Evolutionary conservation across 495 filamentous ascomycete species (phyloP), one percentile per base, ranked within the genome.

Genomic region (Bryoglossum gracile): DNA sequence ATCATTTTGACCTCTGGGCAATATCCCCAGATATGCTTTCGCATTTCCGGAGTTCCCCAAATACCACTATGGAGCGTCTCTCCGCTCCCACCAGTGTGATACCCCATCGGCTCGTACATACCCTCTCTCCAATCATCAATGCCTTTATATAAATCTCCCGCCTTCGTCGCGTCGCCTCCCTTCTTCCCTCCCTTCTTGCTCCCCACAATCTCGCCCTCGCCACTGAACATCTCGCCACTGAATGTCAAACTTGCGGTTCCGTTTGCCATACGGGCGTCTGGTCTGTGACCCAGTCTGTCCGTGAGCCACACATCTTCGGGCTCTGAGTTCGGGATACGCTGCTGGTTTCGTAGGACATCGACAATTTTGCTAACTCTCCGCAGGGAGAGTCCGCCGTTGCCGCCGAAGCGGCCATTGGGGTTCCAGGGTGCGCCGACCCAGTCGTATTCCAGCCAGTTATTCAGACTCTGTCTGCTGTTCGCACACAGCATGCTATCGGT

Each of bases 1-100:
- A 66, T 72, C 68, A 76, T 68, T 62, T 74, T 75, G 18, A 76
- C 65, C 52, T 76, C 73, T 3, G 73, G 73, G 35, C 72, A 76
- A 54, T 73, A 74, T 11, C 64, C 61, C 71, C 68, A 74, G 13
- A 75, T 69, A 28, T 70, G 65, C 38, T 68, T 63, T 16, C 73
- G 53, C 57, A 62, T 46, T 46, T 58, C 47, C 0, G 63, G 64
- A 13, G 60, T 64, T 26, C 64, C 65, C 72, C 72, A 75, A 28
- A 74, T 62, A 1, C 45, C 62, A 11, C 23, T 21, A 18, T 69
- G 66, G 21, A 76, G 46, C 14, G 48, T 57, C 4, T 16, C 36
- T 17, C 71, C 72, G 30, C 64, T 63, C 18, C 66, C 63, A 1
- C 71, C 72, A n/a, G 69, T 68, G 46, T 76, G 73, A 48, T 75